Conservation (phyloP, 1,284 basidiomycete species). For the Neonothopanus nambi region DNA sequence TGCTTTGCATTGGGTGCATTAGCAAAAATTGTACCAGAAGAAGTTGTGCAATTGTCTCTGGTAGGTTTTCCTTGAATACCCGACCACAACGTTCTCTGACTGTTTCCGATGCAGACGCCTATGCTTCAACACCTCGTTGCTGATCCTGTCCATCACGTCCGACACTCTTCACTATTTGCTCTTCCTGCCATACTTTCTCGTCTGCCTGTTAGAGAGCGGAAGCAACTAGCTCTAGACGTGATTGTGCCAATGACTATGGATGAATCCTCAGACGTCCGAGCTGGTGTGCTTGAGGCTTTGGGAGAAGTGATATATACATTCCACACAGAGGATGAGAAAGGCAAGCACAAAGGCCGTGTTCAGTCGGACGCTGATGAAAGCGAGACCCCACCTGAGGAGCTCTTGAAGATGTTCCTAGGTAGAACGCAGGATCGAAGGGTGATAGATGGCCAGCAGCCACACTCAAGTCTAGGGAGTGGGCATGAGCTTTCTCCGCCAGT, state of each 20-base stretch:
- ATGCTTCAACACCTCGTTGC: conserved; percentile 72
- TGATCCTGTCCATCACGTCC: conserved; percentile 83
- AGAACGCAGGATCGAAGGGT: conserved; percentile 43
- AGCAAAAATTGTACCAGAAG: conserved; percentile 80
- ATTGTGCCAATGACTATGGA: conserved; percentile 69
- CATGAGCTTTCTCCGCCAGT: conserved; percentile 13
- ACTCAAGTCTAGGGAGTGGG: conserved; percentile 5
- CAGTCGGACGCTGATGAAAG: conserved; percentile 36
- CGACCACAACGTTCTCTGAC: conserved; percentile 6
- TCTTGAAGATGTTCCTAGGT: conserved; percentile 79
- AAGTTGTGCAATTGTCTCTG: conserved; percentile 63
- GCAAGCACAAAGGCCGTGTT: neutral
- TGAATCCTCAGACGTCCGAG: conserved; percentile 70
- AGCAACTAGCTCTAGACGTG: conserved; percentile 63
- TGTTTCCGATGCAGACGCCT: conserved; percentile 59
- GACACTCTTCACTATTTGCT: conserved; percentile 87
- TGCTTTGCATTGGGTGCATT: conserved; percentile 88
- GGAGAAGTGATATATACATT: conserved; percentile 94
- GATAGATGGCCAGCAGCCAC: conserved; percentile 35
- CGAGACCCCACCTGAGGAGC: conserved; percentile 75
- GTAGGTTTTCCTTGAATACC: conserved; percentile 43
- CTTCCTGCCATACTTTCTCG: conserved; percentile 80
- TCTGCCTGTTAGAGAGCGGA: conserved; percentile 55
- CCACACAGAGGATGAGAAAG: conserved; percentile 29
- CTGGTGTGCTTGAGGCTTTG: conserved; percentile 84